These are phyloP conservation scores for Fusarium sp. DNA, from an alignment of 2,329 filamentous ascomycete genomes.

Conservation along the genomic window DNA sequence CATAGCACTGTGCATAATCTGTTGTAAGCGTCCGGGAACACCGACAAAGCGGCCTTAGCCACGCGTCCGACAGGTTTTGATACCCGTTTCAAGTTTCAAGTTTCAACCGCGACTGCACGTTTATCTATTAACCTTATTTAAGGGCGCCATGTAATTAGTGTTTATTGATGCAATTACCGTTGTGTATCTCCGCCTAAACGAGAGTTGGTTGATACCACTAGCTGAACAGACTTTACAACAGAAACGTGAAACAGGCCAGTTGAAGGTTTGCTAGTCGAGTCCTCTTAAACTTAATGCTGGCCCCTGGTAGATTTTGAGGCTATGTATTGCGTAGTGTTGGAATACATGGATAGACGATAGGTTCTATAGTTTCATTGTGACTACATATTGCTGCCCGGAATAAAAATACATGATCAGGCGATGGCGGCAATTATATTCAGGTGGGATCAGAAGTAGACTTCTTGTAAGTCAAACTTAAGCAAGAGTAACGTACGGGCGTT, in stretches of 20 bases:
- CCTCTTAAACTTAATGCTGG: neutral
- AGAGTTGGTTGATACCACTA: neutral
- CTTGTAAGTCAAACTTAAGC: neutral
- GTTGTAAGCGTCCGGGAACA: neutral
- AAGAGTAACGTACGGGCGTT: neutral
- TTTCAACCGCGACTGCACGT: neutral
- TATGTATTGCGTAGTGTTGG: neutral
- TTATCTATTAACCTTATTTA: neutral
- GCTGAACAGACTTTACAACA: neutral
- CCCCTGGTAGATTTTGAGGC: neutral
- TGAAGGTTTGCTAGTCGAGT: neutral
- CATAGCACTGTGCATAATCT: neutral
- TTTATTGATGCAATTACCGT: neutral
- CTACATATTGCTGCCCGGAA: neutral
- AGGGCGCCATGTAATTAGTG: neutral
- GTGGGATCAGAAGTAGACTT: neutral
- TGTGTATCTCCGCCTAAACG: neutral
- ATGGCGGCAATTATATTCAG: neutral
- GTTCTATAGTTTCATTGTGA: neutral
- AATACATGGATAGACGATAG: neutral
- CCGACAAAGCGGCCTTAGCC: slow-evolving; percentile 10
- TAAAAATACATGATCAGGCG: too few species aligned
- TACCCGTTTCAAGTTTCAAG: neutral
- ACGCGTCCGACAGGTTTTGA: neutral
- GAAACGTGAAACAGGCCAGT: neutral